Evolutionary conservation across 2,329 filamentous ascomycete species (phyloP).

Genomic region (Bisporella sp.): DNA sequence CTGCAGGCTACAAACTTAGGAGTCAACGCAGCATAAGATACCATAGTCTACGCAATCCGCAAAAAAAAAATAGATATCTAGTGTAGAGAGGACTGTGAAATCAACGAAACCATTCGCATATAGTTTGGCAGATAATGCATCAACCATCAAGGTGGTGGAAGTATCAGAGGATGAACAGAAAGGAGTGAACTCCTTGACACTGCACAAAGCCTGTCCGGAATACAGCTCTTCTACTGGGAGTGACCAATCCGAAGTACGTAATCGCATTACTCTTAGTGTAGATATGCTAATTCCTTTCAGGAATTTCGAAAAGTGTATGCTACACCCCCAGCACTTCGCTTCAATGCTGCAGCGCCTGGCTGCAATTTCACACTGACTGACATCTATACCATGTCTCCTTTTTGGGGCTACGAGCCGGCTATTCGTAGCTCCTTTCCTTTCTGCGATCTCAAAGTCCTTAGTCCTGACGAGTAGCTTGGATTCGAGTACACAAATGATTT

Average conservation of each 20-base stretch:
- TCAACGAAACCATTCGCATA: slow-evolving; percentile 40
- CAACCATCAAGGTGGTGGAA: slow-evolving; percentile 35
- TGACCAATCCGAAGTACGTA: slow-evolving; percentile 33
- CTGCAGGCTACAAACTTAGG: slow-evolving; percentile 21
- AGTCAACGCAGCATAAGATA: slow-evolving; percentile 23
- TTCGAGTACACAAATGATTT: slow-evolving; percentile 45
- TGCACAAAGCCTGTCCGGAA: slow-evolving; percentile 44
- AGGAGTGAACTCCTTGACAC: slow-evolving; percentile 46
- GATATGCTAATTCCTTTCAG: slow-evolving; percentile 9
- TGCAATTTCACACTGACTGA: slow-evolving; percentile 48
- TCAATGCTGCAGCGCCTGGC: slow-evolving; percentile 35
- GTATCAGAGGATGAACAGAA: slow-evolving; percentile 39
- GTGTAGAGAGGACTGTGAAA: slow-evolving; percentile 42
- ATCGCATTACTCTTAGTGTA: slow-evolving; percentile 19
- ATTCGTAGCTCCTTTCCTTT: slow-evolving; percentile 41
- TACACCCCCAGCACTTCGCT: slow-evolving; percentile 40
- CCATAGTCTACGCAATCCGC: slow-evolving; percentile 33
- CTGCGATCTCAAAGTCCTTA: slow-evolving; percentile 37
- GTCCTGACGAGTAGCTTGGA: slow-evolving; percentile 38
- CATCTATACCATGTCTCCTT: slow-evolving; percentile 42
- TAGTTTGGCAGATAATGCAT: slow-evolving; percentile 37
- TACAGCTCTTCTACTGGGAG: slow-evolving; percentile 43
- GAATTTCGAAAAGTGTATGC: slow-evolving; percentile 38
- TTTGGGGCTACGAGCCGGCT: slow-evolving; percentile 44
- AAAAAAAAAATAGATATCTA: slow-evolving; percentile 44